A percentile compares a stretch with the other conserved stretches of the same genome.
Evolutionary conservation across 192 early-diverging fungal genomes (phyloP).

Genomic region (Glomus cerebriforme): DNA sequence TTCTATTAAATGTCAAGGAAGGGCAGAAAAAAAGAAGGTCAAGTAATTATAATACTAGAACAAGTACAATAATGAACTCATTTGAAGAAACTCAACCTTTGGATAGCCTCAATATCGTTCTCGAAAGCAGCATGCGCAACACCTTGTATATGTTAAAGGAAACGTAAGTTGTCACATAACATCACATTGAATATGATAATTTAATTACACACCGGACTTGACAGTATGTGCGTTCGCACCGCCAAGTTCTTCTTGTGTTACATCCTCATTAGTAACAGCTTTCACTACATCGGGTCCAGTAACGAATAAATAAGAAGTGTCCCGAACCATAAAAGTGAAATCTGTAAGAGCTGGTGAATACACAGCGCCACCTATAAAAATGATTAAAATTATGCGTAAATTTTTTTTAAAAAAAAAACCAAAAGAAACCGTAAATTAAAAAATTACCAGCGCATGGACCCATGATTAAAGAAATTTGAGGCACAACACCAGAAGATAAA

Average conservation of each 20-base stretch:
- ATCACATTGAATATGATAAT: background rate
- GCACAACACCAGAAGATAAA: constrained; percentile 88
- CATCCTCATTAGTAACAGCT: constrained; percentile 91
- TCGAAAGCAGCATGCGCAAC: constrained; percentile 93
- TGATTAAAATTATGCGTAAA: background rate
- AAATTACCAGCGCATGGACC: constrained; percentile 83
- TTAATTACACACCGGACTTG: constrained; percentile 64
- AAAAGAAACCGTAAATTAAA: background rate
- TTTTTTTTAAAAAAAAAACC: background rate
- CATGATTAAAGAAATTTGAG: constrained; percentile 96
- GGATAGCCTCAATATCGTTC: constrained; percentile 90
- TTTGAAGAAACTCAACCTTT: too few species aligned
- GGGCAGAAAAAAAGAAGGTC: background rate
- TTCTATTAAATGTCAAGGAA: constrained; percentile 32
- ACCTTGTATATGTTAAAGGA: constrained; percentile 7
- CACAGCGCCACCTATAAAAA: constrained; percentile 76
- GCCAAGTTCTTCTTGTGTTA: constrained; percentile 94
- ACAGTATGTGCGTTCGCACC: constrained; percentile 88
- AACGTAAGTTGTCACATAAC: background rate
- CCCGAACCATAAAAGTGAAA: constrained; percentile 96
- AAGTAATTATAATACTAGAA: too few species aligned
- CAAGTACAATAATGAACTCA: too few species aligned
- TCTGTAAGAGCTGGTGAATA: constrained; percentile 98
- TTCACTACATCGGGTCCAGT: constrained; percentile 97
- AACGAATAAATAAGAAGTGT: constrained; percentile 94